Conservation (phyloP, 2,329 filamentous ascomycete genomes). For the Pseudocercospora musae region DNA sequence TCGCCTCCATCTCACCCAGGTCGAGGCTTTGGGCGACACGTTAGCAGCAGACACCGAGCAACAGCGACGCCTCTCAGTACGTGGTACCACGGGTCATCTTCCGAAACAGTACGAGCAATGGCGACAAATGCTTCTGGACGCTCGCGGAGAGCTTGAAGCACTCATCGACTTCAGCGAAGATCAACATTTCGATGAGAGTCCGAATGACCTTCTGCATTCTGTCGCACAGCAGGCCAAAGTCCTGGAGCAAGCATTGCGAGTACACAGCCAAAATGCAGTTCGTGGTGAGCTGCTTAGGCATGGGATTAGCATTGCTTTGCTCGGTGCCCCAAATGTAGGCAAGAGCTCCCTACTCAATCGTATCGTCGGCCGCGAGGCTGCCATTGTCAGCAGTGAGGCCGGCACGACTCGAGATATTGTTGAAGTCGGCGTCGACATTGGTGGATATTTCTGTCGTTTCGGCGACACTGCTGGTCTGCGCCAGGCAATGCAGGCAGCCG, state of each 20-base stretch:
- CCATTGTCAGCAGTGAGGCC: constrained; percentile 88
- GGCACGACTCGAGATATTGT: constrained; percentile 93
- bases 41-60: constrained; percentile 76
- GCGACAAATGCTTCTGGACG: constrained; percentile 72
- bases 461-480: constrained; percentile 92
- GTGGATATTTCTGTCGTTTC: constrained; percentile 87
- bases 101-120: constrained; percentile 77
- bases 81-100: constrained; percentile 64
- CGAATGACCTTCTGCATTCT: constrained; percentile 65
- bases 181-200: constrained; percentile 91
- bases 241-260: constrained; percentile 61
- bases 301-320: constrained; percentile 79
- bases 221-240: constrained; percentile 62
- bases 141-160: constrained; percentile 87
- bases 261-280: constrained; percentile 73
- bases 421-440: constrained; percentile 84
- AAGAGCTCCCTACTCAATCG: constrained; percentile 93
- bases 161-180: constrained; percentile 97
- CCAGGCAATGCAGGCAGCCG: constrained; percentile 13
- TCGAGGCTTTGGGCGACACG: constrained; percentile 61
- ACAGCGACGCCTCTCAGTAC: constrained; percentile 81
- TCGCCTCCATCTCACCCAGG: constrained; percentile 81
- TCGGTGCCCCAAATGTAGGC: constrained; percentile 90
- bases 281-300: constrained; percentile 78
- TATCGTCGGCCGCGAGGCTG: constrained; percentile 86